These are phyloP conservation scores for Daedaleopsis nitida DNA, from an alignment of 768 basidiomycete genomes.

Conservation along the genomic window DNA sequence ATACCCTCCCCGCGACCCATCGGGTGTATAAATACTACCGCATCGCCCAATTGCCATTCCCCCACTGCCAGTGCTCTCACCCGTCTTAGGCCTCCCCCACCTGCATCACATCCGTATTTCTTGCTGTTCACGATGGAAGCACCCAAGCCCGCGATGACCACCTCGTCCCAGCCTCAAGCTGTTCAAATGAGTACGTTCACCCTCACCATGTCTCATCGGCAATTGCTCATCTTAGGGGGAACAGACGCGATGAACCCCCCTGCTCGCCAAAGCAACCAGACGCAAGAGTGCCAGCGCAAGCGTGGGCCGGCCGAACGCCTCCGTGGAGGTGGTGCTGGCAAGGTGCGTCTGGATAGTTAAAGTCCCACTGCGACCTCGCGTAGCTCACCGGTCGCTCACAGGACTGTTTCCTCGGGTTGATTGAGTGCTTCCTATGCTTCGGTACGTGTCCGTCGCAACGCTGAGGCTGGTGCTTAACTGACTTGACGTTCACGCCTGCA, in stretches of 20 bases:
- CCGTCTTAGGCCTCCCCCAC: neutral
- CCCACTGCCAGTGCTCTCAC: neutral
- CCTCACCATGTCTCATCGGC: neutral
- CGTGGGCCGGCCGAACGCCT: slow-evolving; percentile 55
- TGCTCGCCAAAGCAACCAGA: slow-evolving; percentile 31
- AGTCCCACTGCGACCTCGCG: neutral
- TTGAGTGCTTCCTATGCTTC: slow-evolving; percentile 75
- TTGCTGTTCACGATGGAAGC: slow-evolving; percentile 30
- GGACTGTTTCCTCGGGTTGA: slow-evolving; percentile 66
- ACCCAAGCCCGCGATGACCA: slow-evolving; percentile 33
- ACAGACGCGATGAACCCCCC: slow-evolving; percentile 53
- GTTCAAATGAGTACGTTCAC: slow-evolving; percentile 61
- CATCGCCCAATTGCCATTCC: neutral
- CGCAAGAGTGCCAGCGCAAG: slow-evolving; percentile 39
- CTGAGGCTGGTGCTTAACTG: neutral
- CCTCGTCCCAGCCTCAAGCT: slow-evolving; percentile 58
- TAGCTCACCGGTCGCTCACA: slow-evolving; percentile 25
- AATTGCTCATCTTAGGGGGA: neutral
- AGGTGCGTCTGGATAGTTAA: slow-evolving; percentile 43
- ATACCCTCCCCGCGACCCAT: neutral
- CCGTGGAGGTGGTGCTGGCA: slow-evolving; percentile 72
- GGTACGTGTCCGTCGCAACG: slow-evolving; percentile 42
- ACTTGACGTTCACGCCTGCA: slow-evolving; percentile 26
- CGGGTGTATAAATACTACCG: slow-evolving; percentile 10
- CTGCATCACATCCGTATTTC: neutral